phyloP scores from a whole-genome alignment of 2,329 filamentous ascomycete genomes.

The Parascedosporium putredinis region DNA sequence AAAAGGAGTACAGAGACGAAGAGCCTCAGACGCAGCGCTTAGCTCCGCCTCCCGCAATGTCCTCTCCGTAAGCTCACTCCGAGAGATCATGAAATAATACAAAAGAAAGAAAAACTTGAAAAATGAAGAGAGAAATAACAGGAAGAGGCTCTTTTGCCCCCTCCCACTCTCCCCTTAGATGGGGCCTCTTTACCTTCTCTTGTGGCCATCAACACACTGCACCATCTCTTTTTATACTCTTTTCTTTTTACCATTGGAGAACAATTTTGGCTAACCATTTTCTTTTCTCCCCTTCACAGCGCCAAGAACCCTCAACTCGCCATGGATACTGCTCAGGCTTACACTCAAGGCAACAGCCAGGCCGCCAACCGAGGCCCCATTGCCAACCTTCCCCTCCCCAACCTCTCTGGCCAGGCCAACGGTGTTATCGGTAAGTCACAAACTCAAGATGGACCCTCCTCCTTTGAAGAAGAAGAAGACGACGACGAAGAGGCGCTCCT shows the following conservation, averaged over 20 bases:
- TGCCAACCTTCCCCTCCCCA: conserved; percentile 23
- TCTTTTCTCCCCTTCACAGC: background rate
- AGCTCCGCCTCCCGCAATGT: conserved; percentile 10
- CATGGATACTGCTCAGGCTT: conserved; percentile 13
- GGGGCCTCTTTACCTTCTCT: too few species aligned
- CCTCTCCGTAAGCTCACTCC: conserved; percentile 10
- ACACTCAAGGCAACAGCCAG: conserved; percentile 17
- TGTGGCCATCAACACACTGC: too few species aligned
- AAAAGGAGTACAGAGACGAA: background rate
- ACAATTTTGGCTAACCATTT: background rate
- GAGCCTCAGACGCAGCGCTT: background rate
- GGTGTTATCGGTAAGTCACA: conserved; percentile 17
- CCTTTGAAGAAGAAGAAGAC: background rate
- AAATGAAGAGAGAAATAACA: too few species aligned
- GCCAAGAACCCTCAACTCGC: conserved; percentile 4
- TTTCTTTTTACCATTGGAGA: too few species aligned
- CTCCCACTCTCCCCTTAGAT: too few species aligned
- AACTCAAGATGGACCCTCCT: background rate
- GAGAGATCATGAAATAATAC: too few species aligned
- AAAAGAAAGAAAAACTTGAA: too few species aligned
- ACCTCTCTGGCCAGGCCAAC: conserved; percentile 25
- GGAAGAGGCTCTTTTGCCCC: too few species aligned
- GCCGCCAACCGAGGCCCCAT: conserved; percentile 17
- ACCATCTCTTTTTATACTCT: too few species aligned
- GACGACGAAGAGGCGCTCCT: background rate